Evolutionary conservation across 208 protist species (phyloP).

Genomic region (Phytomonas francai): DNA sequence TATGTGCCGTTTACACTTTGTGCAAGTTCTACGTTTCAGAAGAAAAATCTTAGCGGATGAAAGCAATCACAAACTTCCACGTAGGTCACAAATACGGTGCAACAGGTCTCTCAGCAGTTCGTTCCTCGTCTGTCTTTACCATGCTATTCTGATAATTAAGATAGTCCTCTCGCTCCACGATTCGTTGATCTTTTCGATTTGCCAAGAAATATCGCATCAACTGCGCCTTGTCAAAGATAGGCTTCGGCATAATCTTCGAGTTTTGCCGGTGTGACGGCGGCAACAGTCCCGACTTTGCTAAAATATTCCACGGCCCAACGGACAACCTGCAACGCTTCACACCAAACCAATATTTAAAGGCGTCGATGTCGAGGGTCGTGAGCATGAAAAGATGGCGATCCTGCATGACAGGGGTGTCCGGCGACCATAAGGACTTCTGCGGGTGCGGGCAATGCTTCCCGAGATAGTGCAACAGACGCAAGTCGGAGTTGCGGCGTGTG

Average conservation of each 20-base stretch:
- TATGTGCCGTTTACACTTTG: not conserved
- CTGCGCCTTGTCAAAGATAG: slow-evolving; percentile 89
- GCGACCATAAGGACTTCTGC: slow-evolving; percentile 91
- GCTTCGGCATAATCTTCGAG: slow-evolving; percentile 85
- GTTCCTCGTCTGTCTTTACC: slow-evolving; percentile 69
- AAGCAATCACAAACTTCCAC: not conserved
- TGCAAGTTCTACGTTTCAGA: not conserved
- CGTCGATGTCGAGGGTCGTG: slow-evolving; percentile 84
- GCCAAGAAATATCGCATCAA: slow-evolving; percentile 84
- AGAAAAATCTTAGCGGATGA: not conserved
- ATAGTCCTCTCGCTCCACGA: slow-evolving; percentile 62
- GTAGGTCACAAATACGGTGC: slow-evolving; percentile 61
- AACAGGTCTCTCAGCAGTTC: slow-evolving; percentile 61
- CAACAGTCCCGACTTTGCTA: slow-evolving; percentile 79
- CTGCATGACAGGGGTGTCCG: slow-evolving; percentile 84
- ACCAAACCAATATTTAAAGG: slow-evolving; percentile 91
- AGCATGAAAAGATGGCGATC: slow-evolving; percentile 89
- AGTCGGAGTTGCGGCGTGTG: slow-evolving; percentile 66
- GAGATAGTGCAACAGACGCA: slow-evolving; percentile 85
- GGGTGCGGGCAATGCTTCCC: slow-evolving; percentile 88
- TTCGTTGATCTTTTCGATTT: slow-evolving; percentile 65
- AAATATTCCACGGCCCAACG: slow-evolving; percentile 73
- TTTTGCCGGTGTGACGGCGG: slow-evolving; percentile 80
- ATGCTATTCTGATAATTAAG: slow-evolving; percentile 86
- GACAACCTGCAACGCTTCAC: slow-evolving; percentile 81